Base-by-base conservation (phyloP, 768 basidiomycete genomes). In the Boletales sp. region DNA sequence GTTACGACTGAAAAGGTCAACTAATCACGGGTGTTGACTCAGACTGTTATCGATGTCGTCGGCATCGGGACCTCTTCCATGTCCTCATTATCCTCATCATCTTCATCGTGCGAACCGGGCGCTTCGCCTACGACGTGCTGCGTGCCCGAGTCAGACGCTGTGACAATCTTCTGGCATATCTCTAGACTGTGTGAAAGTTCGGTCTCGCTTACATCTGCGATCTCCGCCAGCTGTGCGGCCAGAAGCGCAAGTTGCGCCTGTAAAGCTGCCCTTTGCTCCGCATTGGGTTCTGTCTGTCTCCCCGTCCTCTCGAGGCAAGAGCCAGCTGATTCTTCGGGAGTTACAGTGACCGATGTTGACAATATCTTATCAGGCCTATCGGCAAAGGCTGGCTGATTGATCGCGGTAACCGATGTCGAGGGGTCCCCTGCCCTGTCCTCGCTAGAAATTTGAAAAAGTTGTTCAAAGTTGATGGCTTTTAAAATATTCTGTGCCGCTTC, bases 401-500 rank as follows among this genome's bases (percentile, higher is more conserved):
- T 39, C 27, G 47, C 7, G 41, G 38, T 45, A 6, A 38, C 31
- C 38, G 51, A 48, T 17, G 45, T 41, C 29, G 53, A 40, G 8
- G 52, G 11, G 24, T 54, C 60, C 37, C 56, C 57, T 29, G 47
- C 43, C 30, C 21, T 48, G 43, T 66, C 60, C 29, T 69, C 63
- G 47, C 41, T 63, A 15, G 78, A 52, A 15, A 64, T 62, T 52
- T 77, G 73, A 27, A 79, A 66, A 24, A 85, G 65, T 18, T 69
- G 71, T 5, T 80, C 81, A 58, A 87, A 86, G 63, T 87, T 86
- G 68, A 89, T 86, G 4, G 86, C 86, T 57, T 83, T 81, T 46
- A 89, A 73, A 41, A 89, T 89, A 53, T 79, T 84, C 59, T 88
- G 84, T 8, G 87, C 87, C 1, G 87, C 86, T 60, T 86, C 82